These are phyloP conservation scores for Debaryomyces tyrocola DNA, from an alignment of 805 yeast species.

Conservation along the genomic window DNA sequence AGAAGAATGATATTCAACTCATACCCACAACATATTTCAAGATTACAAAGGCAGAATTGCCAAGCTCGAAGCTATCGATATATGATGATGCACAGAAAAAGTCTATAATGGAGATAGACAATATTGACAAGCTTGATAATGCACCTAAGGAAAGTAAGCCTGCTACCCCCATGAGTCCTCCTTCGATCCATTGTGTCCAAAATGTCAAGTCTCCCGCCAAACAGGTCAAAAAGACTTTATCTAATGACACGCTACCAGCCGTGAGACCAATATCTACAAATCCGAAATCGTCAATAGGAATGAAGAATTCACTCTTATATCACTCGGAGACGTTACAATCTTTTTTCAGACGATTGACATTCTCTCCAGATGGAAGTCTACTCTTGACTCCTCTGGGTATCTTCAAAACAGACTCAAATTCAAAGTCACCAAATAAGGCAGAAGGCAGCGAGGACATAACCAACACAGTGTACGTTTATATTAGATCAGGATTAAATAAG, in stretches of 20 bases:
- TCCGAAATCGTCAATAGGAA: neutral
- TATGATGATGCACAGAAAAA: neutral
- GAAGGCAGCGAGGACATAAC: slow-evolving; percentile 33
- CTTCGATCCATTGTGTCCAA: slow-evolving; percentile 1
- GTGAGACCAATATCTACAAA: slow-evolving; percentile 35
- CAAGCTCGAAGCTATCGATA: slow-evolving; percentile 2
- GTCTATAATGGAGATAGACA: neutral
- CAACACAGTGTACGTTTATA: slow-evolving; percentile 79
- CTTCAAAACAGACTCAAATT: slow-evolving; percentile 29
- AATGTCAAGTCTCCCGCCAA: slow-evolving; percentile 1
- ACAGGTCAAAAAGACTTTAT: neutral
- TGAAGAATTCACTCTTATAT: slow-evolving; percentile 39
- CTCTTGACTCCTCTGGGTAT: slow-evolving; percentile 74
- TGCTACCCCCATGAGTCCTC: slow-evolving; percentile 2
- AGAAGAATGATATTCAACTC: slow-evolving; percentile 14
- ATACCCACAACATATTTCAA: slow-evolving; percentile 5
- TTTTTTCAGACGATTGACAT: slow-evolving; percentile 81
- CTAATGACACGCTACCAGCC: slow-evolving; percentile 23
- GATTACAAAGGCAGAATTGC: slow-evolving; percentile 7
- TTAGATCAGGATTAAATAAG: slow-evolving; percentile 63
- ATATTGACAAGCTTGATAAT: neutral
- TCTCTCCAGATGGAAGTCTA: slow-evolving; percentile 88
- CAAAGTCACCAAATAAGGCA: neutral
- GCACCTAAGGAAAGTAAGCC: neutral
- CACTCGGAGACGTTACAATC: slow-evolving; percentile 88